Base-by-base conservation (phyloP, 495 filamentous ascomycete species). In the Aspergillus avenaceus region DNA sequence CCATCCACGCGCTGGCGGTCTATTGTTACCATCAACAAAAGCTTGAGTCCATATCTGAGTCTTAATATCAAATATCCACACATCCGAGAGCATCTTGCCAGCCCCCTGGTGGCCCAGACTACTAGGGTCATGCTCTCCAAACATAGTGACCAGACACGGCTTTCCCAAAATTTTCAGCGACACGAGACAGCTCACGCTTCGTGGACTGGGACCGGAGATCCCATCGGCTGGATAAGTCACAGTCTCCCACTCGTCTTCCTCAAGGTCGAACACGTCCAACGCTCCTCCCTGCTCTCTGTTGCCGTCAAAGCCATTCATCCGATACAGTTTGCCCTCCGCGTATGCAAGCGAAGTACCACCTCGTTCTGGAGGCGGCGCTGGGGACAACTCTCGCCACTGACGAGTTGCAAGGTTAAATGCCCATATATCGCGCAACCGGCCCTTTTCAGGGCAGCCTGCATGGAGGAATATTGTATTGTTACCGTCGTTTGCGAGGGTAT, bases 231-330 rank as follows among this genome's bases (percentile, higher is more conserved):
- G 16, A 61, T 68, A 68, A 60, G 66, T 6, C 67, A 63, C 16
- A 21, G 78, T 52, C 65, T 58, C 40, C 84, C 83, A 73, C 66
- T 53, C 40, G 40, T 73, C 61, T 0, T 46, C 52, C 3, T 41
- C 51, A 4, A 62, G 50, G 6, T 67, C 53, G 54, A 70, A 79
- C 13, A 82, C 72, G 50, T 93, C 87, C 6, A 93, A 34, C 23
- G 68, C 65, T 0, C 84, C 86, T 4, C 87, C 86, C 36, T 84
- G 73, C 55, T 88, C 83, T 0, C 49, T 63, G 24, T 73, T 64
- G 5, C 85, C 87, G 62, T 88, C 81, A 55, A 84, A 90, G 0
- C 87, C 87, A 58, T 85, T 85, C 65, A 86, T 87, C 19, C 86
- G 77, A 60, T 83, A 93, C 14, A 91, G 56, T 26, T 78, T 70